Percentiles rank a stretch among this genome's conserved stretches.
phyloP scores from a whole-genome alignment of 78 protist species.

The Dictyostelium capitatum region DNA sequence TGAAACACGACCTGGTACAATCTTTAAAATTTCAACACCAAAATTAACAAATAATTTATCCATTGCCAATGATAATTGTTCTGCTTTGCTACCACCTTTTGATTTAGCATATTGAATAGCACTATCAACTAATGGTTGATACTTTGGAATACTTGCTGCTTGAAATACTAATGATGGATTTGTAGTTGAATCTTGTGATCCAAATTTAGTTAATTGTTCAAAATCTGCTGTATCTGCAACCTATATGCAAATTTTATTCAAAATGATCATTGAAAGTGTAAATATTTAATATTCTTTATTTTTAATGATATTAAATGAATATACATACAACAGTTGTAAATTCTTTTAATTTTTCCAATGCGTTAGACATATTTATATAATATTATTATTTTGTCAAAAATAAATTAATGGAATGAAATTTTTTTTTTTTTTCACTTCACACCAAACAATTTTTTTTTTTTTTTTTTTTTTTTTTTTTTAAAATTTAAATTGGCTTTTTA shows the following conservation, averaged over 20 bases:
- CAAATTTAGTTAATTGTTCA: constrained; percentile 85
- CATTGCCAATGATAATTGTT: constrained; percentile 80
- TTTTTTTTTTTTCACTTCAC: too few relatives aligned
- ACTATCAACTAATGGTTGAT: constrained; percentile 87
- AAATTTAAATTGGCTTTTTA: too few relatives aligned
- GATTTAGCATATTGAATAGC: constrained; percentile 88
- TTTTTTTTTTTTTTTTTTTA: too few relatives aligned
- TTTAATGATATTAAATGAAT: constrained; percentile 36
- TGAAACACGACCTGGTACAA: constrained; percentile 97
- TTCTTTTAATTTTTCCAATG: constrained; percentile 67
- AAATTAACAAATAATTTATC: constrained; percentile 92
- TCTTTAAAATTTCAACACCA: constrained; percentile 97
- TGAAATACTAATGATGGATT: constrained; percentile 96
- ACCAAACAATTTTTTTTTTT: too few relatives aligned
- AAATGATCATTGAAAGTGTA: too few relatives aligned
- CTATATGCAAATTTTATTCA: neutral
- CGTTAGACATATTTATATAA: constrained; percentile 45
- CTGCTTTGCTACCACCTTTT: constrained; percentile 10
- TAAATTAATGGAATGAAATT: too few relatives aligned
- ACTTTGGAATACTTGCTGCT: constrained; percentile 90
- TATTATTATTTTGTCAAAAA: too few relatives aligned
- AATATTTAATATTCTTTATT: constrained; percentile 90
- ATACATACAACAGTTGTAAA: constrained; percentile 43
- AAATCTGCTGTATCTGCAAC: constrained; percentile 98
- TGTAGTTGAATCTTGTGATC: constrained; percentile 97